These are phyloP conservation scores for Lophiostoma macrostomum DNA, from an alignment of 495 filamentous ascomycete genomes.

Conservation along the genomic window DNA sequence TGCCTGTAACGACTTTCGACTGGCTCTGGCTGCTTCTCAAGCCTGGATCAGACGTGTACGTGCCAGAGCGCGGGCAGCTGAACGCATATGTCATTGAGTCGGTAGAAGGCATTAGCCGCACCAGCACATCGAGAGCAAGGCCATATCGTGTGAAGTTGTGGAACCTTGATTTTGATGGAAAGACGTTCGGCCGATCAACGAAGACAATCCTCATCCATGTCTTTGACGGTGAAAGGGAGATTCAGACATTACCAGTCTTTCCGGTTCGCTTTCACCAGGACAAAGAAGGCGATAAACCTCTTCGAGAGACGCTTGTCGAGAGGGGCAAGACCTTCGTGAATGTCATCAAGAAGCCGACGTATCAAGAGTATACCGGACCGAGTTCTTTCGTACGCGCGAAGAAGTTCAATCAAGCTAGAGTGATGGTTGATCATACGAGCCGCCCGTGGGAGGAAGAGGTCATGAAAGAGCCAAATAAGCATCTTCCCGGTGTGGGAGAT, in stretches of 20 bases:
- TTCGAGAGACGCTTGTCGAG: constrained; percentile 19
- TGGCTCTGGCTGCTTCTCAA: constrained; percentile 33
- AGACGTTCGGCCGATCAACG: not conserved
- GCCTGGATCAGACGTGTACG: constrained; percentile 30
- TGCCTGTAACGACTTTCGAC: constrained; percentile 28
- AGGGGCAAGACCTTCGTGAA: constrained; percentile 21
- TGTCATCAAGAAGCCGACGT: constrained; percentile 1
- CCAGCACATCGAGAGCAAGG: not conserved
- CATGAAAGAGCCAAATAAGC: not conserved
- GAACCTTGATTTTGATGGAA: constrained; percentile 11
- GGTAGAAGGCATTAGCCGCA: not conserved
- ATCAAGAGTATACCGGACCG: constrained; percentile 1
- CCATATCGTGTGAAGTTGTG: not conserved
- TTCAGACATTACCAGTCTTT: constrained; percentile 20
- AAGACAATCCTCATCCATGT: constrained; percentile 1
- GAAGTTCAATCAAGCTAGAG: constrained; percentile 4
- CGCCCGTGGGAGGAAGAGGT: not conserved
- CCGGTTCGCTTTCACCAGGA: constrained; percentile 22
- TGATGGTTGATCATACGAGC: constrained; percentile 9
- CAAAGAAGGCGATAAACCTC: constrained; percentile 10
- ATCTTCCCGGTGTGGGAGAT: not conserved
- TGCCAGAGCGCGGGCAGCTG: not conserved
- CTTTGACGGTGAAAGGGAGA: constrained; percentile 25
- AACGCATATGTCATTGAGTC: constrained; percentile 7
- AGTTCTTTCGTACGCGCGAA: not conserved